Evolutionary conservation across 495 filamentous ascomycete genomes (phyloP).

Genomic region (Monascus purpureus): DNA sequence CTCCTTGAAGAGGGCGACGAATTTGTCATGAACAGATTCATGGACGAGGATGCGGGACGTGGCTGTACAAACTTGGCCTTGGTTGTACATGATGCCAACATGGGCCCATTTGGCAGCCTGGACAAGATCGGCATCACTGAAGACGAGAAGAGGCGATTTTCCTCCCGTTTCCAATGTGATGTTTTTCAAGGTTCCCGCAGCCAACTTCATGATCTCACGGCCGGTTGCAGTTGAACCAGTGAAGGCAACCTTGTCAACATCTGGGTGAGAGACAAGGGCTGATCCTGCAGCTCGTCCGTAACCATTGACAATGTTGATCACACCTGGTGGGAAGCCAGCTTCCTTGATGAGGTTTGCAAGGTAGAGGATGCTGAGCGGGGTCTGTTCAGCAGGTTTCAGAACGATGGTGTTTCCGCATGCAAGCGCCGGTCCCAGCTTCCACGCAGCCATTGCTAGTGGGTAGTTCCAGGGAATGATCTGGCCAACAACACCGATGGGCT

Average conservation of each 20-base stretch:
- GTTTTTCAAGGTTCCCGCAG: conserved; percentile 67
- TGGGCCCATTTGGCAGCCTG: conserved; percentile 43
- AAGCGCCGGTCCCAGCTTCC: conserved; percentile 78
- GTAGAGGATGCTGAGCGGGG: conserved; percentile 69
- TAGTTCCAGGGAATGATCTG: conserved; percentile 86
- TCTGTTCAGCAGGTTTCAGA: conserved; percentile 85
- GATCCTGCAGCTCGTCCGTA: conserved; percentile 61
- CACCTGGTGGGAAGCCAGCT: conserved; percentile 81
- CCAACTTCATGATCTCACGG: conserved; percentile 79
- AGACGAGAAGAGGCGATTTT: conserved; percentile 72
- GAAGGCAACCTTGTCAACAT: conserved; percentile 80
- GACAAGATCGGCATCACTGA: conserved; percentile 53
- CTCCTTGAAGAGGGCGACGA: conserved; percentile 14
- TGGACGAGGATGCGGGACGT: conserved; percentile 51
- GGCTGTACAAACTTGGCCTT: conserved; percentile 54
- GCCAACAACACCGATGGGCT: conserved; percentile 70
- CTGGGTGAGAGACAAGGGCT: conserved; percentile 58
- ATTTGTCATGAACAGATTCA: conserved; percentile 14
- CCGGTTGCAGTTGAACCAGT: conserved; percentile 74
- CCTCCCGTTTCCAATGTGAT: conserved; percentile 86
- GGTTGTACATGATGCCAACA: conserved; percentile 53
- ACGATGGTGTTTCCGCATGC: conserved; percentile 76
- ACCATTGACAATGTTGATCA: conserved; percentile 79
- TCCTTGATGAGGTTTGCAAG: conserved; percentile 66
- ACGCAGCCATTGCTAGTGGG: conserved; percentile 73